Base-by-base conservation (phyloP, 768 basidiomycete genomes). In the Cyclocybe aegerita region DNA sequence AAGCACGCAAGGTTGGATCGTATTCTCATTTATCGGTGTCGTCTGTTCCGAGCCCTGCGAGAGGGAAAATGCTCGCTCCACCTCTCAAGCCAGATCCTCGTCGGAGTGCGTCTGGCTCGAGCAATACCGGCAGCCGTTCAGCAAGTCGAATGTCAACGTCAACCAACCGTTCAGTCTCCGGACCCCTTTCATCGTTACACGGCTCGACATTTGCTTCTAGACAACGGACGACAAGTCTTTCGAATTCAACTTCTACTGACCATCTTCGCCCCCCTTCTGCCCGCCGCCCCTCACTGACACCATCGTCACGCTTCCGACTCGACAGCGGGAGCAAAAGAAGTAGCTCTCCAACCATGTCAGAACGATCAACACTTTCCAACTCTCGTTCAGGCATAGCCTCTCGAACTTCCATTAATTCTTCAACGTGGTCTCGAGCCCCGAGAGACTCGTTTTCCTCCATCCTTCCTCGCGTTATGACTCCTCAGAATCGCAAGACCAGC, bases 131-230 rank as follows among this genome's bases (percentile, higher is more conserved):
- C 16, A 76, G 66, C 53, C 80, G 86, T 17, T 72, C 84, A 9
- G 72, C 77, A 4, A 90, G 86, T 49, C 77, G 80, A 52, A 48
- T 83, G 55, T 88, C 87, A 2, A 66, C 73, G 23, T 79, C 83
- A 2, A 70, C 77, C 4, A 72, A 63, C 46, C 80, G 91, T 46
- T 87, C 89, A 11, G 80, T 84, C 12, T 90, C 90, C 15, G 88
- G 89, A 23, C 83, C 88, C 8, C 66, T 79, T 49, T 57, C 73
- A n/a, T 69, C 77, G 14, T 44, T 89, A 14, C 76, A 78, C 53
- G 72, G 73, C 30, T 77, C 90, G 4, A 93, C 91, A 7, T 90
- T 84, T 64, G 78, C 91, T 31, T 93, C 91, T n/a, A 81, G 91
- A 30, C 91, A 93, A 60, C 79, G 91, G 15, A 91, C 90, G 15